Evolutionary conservation across 768 basidiomycete species (phyloP).

Genomic region (Albatrellus ellisii): DNA sequence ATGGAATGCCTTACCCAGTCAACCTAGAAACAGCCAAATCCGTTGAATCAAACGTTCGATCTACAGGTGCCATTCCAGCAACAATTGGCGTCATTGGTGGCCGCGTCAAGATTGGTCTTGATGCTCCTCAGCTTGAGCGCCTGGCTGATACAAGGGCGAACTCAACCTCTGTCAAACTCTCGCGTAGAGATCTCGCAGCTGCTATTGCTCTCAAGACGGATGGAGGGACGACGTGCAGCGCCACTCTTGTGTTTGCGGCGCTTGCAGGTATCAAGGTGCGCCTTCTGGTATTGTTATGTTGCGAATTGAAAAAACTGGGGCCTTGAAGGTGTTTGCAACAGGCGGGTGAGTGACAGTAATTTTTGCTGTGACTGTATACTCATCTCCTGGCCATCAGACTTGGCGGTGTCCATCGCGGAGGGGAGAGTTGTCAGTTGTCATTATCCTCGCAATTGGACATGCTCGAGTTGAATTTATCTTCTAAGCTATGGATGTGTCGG

Average conservation of each 20-base stretch:
- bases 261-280: slow-evolving; percentile 77
- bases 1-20: slow-evolving; percentile 78
- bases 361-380: neutral
- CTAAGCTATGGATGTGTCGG: slow-evolving; percentile 90
- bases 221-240: slow-evolving; percentile 71
- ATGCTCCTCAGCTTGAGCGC: slow-evolving; percentile 45
- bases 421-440: slow-evolving; percentile 40
- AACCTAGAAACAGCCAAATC: slow-evolving; percentile 61
- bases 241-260: slow-evolving; percentile 62
- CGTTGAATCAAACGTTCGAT: slow-evolving; percentile 62
- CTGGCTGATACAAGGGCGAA: slow-evolving; percentile 41
- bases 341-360: slow-evolving; percentile 51
- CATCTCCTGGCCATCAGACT: slow-evolving; percentile 29
- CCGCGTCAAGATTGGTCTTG: slow-evolving; percentile 76
- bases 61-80: slow-evolving; percentile 72
- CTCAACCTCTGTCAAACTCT: slow-evolving; percentile 44
- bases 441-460: neutral
- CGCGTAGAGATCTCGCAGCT: slow-evolving; percentile 68
- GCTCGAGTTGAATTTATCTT: no score
- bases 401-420: slow-evolving; percentile 77
- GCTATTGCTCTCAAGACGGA: slow-evolving; percentile 54
- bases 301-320: slow-evolving; percentile 7
- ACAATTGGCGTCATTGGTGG: slow-evolving; percentile 82
- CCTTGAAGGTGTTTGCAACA: slow-evolving; percentile 67
- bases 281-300: slow-evolving; percentile 2